These are phyloP conservation scores for Tetrastigma voinierianum DNA, from an alignment of 164 flowering plant species.

Conservation along the genomic window DNA sequence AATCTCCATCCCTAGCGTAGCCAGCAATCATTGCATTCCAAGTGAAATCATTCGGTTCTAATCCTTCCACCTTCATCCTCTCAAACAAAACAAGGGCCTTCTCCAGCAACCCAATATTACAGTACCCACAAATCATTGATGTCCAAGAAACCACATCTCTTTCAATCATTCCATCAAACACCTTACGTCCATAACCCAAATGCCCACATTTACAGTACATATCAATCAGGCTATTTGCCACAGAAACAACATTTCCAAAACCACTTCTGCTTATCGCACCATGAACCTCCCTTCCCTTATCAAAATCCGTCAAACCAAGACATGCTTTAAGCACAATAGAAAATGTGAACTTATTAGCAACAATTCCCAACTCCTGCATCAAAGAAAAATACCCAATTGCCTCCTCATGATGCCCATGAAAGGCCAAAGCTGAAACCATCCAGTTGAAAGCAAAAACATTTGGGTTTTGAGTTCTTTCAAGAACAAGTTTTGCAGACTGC, in stretches of 20 bases:
- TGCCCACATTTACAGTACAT: slow-evolving; percentile 63
- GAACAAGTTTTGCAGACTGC: slow-evolving; percentile 29
- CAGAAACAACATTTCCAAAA: slow-evolving; percentile 33
- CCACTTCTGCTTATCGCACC: slow-evolving; percentile 31
- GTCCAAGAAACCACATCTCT: slow-evolving; percentile 72
- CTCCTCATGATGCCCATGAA: slow-evolving; percentile 29
- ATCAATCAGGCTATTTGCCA: slow-evolving; percentile 53
- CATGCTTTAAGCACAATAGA: slow-evolving; percentile 52
- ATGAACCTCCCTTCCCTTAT: slow-evolving; percentile 50
- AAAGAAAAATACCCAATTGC: slow-evolving; percentile 44
- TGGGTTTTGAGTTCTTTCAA: slow-evolving; percentile 22
- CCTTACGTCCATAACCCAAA: slow-evolving; percentile 29
- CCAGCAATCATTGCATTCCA: slow-evolving; percentile 57
- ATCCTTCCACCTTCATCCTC: slow-evolving; percentile 47
- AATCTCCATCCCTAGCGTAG: slow-evolving; percentile 44
- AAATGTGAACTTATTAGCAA: slow-evolving; percentile 58
- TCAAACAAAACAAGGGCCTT: slow-evolving; percentile 36
- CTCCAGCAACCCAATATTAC: slow-evolving; percentile 28
- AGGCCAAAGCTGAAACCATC: slow-evolving; percentile 45
- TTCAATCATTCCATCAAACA: slow-evolving; percentile 54
- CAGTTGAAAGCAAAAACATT: slow-evolving; percentile 47
- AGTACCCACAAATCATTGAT: slow-evolving; percentile 59
- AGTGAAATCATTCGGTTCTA: slow-evolving; percentile 63
- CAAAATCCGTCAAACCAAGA: slow-evolving; percentile 59
- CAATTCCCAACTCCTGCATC: slow-evolving; percentile 28